phyloP scores from a whole-genome alignment of 2,329 filamentous ascomycete species.

The Tolypocladium paradoxum region DNA sequence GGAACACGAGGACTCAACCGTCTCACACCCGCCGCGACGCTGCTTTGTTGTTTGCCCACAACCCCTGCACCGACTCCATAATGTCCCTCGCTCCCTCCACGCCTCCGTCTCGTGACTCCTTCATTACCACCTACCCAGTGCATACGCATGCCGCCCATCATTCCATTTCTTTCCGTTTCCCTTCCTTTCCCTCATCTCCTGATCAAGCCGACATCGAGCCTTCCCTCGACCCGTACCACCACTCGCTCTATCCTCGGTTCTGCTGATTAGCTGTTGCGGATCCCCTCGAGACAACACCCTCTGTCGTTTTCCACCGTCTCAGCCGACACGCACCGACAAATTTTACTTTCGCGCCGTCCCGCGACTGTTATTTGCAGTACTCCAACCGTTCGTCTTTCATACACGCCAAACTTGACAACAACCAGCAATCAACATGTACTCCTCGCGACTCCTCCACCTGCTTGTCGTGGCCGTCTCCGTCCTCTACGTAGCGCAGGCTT shows the following conservation, averaged over 20 bases:
- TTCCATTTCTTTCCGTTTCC: conserved; percentile 1
- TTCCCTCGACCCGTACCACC: conserved; percentile 5
- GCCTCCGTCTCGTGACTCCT: not conserved
- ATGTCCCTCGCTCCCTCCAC: not conserved
- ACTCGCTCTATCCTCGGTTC: not conserved
- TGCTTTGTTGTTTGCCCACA: not conserved
- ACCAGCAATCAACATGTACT: conserved; percentile 30
- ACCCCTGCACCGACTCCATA: not conserved
- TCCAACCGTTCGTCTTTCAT: not conserved
- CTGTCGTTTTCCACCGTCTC: not conserved
- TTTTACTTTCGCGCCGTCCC: not conserved
- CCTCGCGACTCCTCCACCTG: conserved; percentile 32
- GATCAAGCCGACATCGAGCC: not conserved
- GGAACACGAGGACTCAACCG: not conserved
- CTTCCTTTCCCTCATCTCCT: not conserved
- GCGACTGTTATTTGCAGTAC: not conserved
- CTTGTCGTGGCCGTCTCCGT: conserved; percentile 39
- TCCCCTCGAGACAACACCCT: not conserved
- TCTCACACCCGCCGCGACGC: not conserved
- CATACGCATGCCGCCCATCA: not conserved
- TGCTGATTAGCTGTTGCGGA: not conserved
- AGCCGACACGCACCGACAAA: not conserved
- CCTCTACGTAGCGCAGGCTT: conserved; percentile 33
- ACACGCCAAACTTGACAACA: too few species aligned
- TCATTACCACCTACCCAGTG: not conserved